phyloP scores from a whole-genome alignment of 768 basidiomycete species.

The Antrodiella citrinella region DNA sequence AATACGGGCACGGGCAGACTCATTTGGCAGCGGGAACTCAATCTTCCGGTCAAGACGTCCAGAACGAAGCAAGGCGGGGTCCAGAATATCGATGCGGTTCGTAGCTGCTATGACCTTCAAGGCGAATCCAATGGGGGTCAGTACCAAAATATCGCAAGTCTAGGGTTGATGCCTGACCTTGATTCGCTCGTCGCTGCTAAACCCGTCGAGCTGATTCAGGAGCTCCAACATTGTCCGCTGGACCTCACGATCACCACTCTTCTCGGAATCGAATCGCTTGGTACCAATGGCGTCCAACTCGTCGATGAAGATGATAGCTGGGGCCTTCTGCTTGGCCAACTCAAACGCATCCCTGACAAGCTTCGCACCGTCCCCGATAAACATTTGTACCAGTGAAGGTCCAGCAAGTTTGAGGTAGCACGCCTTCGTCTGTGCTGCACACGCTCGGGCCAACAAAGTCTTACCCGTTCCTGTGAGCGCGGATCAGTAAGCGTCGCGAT shows the following conservation, averaged over 20 bases:
- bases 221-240: slow-evolving; percentile 99
- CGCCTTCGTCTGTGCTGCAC: slow-evolving; percentile 95
- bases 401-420: slow-evolving; percentile 98
- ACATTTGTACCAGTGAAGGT: slow-evolving; percentile 98
- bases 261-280: slow-evolving; percentile 97
- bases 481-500: slow-evolving; percentile 3
- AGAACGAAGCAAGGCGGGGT: slow-evolving; percentile 96
- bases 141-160: slow-evolving; percentile 2
- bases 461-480: slow-evolving; percentile 75
- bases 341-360: slow-evolving; percentile 98
- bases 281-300: slow-evolving; percentile 99
- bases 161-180: slow-evolving; percentile 48
- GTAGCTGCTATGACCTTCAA: slow-evolving; percentile 93
- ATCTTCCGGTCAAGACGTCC: slow-evolving; percentile 98
- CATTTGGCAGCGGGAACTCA: slow-evolving; percentile 95
- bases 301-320: slow-evolving; percentile 99
- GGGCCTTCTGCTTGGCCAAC: slow-evolving; percentile 95
- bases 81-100: slow-evolving; percentile 96
- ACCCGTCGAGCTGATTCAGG: slow-evolving; percentile 96
- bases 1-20: slow-evolving; percentile 92
- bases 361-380: slow-evolving; percentile 98
- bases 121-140: slow-evolving; percentile 1
- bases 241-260: slow-evolving; percentile 98
- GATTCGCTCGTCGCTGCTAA: slow-evolving; percentile 94
- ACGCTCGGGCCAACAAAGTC: slow-evolving; percentile 94